Evolutionary conservation across 2,329 filamentous ascomycete species (phyloP).

Genomic region (Aspergillus intermedius): DNA sequence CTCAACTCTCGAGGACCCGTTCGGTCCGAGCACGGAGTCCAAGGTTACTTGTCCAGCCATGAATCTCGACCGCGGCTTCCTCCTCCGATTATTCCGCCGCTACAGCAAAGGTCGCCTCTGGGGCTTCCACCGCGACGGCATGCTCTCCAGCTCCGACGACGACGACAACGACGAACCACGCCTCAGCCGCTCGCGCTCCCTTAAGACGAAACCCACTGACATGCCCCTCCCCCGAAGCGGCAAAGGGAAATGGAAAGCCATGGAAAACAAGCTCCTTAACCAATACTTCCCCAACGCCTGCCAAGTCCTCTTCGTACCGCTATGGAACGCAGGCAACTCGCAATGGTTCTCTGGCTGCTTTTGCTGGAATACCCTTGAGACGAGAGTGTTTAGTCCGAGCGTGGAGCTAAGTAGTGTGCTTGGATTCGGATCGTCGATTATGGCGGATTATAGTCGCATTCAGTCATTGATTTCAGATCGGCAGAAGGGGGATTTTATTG

Average conservation of each 20-base stretch:
- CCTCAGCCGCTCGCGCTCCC: conserved; percentile 6
- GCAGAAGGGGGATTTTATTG: conserved; percentile 40
- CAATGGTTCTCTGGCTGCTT: conserved; percentile 44
- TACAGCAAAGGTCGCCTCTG: conserved; percentile 45
- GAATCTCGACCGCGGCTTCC: conserved; percentile 25
- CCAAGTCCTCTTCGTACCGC: conserved; percentile 46
- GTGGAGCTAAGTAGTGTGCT: conserved; percentile 36
- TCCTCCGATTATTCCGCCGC: conserved; percentile 33
- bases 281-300: conserved; percentile 43
- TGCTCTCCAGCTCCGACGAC: conserved; percentile 41
- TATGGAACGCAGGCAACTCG: conserved; percentile 45
- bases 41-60: conserved; percentile 21
- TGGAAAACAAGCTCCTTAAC: conserved; percentile 35
- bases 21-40: conserved; percentile 26
- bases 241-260: conserved; percentile 24
- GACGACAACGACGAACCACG: conserved; percentile 17
- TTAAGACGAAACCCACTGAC: conserved; percentile 10
- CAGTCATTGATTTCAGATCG: conserved; percentile 37
- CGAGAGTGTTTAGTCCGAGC: conserved; percentile 29
- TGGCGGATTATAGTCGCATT: conserved; percentile 39
- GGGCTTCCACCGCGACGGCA: conserved; percentile 41
- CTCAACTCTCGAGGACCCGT: conserved; percentile 32
- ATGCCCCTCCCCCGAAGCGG: conserved; percentile 9
- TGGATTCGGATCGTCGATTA: conserved; percentile 37
- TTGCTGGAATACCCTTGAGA: conserved; percentile 37